These are phyloP conservation scores for Solanum sejunctum DNA, from an alignment of 257 asterid species.

Conservation along the genomic window DNA sequence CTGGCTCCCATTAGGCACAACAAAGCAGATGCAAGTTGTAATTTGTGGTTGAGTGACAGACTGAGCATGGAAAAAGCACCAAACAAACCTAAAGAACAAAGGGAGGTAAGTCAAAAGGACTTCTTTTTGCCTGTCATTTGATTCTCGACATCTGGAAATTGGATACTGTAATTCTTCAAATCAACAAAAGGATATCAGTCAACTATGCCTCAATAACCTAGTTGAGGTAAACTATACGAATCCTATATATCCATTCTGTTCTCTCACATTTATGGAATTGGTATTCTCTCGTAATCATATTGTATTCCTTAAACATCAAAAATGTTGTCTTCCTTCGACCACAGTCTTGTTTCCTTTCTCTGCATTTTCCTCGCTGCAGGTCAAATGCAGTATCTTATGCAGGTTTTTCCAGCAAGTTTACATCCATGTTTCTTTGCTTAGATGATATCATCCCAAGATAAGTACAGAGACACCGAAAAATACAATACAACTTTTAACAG, in stretches of 20 bases:
- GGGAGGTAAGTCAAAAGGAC: not conserved
- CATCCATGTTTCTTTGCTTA: not conserved
- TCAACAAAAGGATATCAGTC: not conserved
- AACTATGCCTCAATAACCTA: not conserved
- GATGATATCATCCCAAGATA: not conserved
- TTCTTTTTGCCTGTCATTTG: not conserved
- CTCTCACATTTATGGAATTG: not conserved
- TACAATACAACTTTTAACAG: not conserved
- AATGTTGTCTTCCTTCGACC: not conserved
- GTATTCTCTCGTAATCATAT: not conserved
- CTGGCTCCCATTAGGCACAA: slow-evolving; percentile 29
- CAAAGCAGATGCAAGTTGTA: slow-evolving; percentile 28
- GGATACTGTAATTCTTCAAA: not conserved
- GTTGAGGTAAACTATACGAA: not conserved
- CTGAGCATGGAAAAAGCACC: slow-evolving; percentile 37
- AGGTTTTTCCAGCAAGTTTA: not conserved
- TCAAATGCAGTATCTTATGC: not conserved
- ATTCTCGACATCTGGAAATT: not conserved
- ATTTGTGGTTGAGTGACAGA: slow-evolving; percentile 22
- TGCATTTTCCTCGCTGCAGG: not conserved
- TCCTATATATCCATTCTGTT: not conserved
- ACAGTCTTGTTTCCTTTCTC: not conserved
- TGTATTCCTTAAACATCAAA: not conserved
- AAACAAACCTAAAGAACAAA: slow-evolving; percentile 27
- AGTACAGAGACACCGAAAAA: not conserved